phyloP scores from a whole-genome alignment of 306 rosid genomes.

The Senna siamea region DNA sequence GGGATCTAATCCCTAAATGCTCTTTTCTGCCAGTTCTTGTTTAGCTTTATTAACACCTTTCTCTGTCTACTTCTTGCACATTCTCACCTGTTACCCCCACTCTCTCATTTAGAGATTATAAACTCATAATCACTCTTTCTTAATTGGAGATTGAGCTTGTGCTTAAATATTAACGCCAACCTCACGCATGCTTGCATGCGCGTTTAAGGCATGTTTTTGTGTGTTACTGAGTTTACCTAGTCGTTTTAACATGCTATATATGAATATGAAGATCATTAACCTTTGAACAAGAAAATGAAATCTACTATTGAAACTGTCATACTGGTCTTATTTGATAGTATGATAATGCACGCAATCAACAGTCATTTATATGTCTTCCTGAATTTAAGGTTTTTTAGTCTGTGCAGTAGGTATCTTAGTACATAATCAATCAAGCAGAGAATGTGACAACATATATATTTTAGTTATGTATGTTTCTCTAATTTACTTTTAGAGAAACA shows the following conservation, averaged over 20 bases:
- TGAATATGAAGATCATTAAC: too few relatives aligned
- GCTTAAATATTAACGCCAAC: conserved; percentile 39
- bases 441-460: neutral
- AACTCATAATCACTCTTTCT: conserved; percentile 66
- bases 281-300: too few relatives aligned
- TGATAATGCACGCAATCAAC: too few relatives aligned
- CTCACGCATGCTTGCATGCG: conserved; percentile 84
- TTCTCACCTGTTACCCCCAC: neutral
- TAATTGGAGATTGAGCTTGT: conserved; percentile 55
- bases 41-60: conserved; percentile 43
- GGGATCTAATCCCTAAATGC: conserved; percentile 76
- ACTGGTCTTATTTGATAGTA: neutral
- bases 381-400: conserved; percentile 23
- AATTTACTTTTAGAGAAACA: too few relatives aligned
- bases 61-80: conserved; percentile 50
- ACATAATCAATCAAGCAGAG: neutral
- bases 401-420: neutral
- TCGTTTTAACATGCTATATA: conserved; percentile 24
- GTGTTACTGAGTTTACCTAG: conserved; percentile 52
- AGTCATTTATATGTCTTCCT: too few relatives aligned
- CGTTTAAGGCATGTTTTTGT: conserved; percentile 67
- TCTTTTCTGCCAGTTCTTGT: conserved; percentile 61
- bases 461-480: too few relatives aligned
- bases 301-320: neutral
- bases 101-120: conserved; percentile 58